A percentile compares a stretch with the other conserved stretches of the same genome.
Evolutionary conservation across 164 flowering plant genomes (phyloP).

Genomic region (Litsea cubeba): DNA sequence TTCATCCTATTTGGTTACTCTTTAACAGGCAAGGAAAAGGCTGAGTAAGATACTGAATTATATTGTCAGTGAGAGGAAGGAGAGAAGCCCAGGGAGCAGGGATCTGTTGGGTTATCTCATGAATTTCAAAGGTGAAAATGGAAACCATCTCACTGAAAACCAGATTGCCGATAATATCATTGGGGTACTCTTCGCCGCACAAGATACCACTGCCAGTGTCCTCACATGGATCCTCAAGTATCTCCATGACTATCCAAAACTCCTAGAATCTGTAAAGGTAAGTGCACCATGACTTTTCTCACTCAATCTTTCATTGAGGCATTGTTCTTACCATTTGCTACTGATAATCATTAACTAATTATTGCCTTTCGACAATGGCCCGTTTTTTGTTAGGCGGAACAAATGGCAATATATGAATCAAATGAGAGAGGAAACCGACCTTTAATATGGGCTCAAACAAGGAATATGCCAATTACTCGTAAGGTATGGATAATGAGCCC

Average conservation of each 20-base stretch:
- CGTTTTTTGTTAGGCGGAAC: conserved; percentile 53
- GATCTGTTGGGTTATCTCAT: conserved; percentile 53
- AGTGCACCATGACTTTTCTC: background rate
- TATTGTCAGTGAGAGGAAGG: conserved; percentile 53
- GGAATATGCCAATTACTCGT: conserved; percentile 65
- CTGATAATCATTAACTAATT: background rate
- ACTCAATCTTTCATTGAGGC: background rate
- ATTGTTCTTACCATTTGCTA: background rate
- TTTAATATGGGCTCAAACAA: conserved; percentile 68
- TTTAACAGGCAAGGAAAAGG: conserved; percentile 65
- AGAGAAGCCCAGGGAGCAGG: conserved; percentile 32
- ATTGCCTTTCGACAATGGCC: background rate
- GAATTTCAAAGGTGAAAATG: conserved; percentile 49
- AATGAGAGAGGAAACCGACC: conserved; percentile 34
- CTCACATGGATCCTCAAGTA: conserved; percentile 90
- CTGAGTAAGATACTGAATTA: conserved; percentile 44
- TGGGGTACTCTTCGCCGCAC: conserved; percentile 90
- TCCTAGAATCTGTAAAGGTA: conserved; percentile 75
- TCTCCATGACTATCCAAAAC: conserved; percentile 69
- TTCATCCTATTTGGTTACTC: background rate
- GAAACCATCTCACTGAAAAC: conserved; percentile 36
- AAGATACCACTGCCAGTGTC: conserved; percentile 90
- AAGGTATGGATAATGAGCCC: conserved; percentile 32
- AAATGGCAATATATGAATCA: conserved; percentile 35
- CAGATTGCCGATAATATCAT: conserved; percentile 86